Conservation (phyloP, 306 rosid species). For the Carpinus fangiana region DNA sequence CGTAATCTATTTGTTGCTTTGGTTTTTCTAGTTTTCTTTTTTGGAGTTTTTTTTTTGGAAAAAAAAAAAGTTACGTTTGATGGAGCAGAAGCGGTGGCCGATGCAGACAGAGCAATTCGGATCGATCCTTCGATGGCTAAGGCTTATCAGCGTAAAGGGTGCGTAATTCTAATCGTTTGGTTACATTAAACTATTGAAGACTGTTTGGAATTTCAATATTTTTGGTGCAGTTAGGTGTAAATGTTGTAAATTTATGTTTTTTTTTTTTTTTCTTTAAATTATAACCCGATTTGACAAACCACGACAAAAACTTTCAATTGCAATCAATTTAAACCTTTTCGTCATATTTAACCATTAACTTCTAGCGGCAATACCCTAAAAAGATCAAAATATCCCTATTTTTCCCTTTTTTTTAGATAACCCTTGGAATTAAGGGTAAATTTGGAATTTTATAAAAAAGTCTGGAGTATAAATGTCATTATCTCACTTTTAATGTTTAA, state of each 20-base stretch:
- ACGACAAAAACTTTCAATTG: too few relatives aligned
- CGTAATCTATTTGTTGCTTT: neutral
- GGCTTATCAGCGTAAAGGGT: conserved; percentile 34
- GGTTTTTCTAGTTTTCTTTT: neutral
- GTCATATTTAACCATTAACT: too few relatives aligned
- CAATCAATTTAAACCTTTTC: too few relatives aligned
- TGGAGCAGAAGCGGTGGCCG: conserved; percentile 33
- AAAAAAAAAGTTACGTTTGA: neutral
- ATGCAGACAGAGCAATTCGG: conserved; percentile 25
- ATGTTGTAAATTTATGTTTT: neutral
- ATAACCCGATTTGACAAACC: too few relatives aligned
- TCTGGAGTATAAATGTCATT: too few relatives aligned
- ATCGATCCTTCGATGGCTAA: conserved; percentile 21
- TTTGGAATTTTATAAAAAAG: too few relatives aligned
- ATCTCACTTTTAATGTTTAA: too few relatives aligned
- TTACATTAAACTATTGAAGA: neutral
- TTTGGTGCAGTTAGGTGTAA: neutral
- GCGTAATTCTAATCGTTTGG: neutral
- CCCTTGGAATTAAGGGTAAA: too few relatives aligned
- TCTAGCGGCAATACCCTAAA: too few relatives aligned
- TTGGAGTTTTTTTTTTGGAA: neutral
- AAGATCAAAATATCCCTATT: too few relatives aligned
- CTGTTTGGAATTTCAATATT: neutral
- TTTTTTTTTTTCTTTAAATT: too few relatives aligned
- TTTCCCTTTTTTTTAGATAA: too few relatives aligned